Percentiles rank a stretch among this genome's conserved stretches.
These are phyloP conservation scores for Cercophora newfieldiana DNA, from an alignment of 495 filamentous ascomycete species.

Conservation along the genomic window DNA sequence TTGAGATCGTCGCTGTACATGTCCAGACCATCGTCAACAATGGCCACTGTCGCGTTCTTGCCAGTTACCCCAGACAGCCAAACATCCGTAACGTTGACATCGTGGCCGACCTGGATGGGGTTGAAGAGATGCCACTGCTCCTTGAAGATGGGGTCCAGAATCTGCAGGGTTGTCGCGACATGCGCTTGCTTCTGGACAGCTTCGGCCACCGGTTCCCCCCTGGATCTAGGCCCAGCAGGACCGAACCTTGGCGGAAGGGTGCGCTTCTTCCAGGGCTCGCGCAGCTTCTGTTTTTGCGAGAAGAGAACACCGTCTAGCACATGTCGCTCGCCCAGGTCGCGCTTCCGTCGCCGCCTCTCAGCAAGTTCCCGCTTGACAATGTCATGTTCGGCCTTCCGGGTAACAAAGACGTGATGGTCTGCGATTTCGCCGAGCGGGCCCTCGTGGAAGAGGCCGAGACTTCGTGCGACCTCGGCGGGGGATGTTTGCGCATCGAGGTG, in stretches of 20 bases:
- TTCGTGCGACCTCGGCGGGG: conserved; percentile 70
- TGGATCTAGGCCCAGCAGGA: conserved; percentile 19
- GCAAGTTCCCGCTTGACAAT: conserved; percentile 58
- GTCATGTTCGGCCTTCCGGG: conserved; percentile 63
- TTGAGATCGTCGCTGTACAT: conserved; percentile 96
- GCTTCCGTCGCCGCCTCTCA: conserved; percentile 61
- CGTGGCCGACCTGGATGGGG: conserved; percentile 75
- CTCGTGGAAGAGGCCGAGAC: conserved; percentile 77
- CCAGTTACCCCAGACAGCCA: conserved; percentile 95
- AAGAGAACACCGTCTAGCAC: conserved; percentile 72
- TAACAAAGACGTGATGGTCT: conserved; percentile 83
- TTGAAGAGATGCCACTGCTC: conserved; percentile 98
- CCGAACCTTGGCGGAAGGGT: conserved; percentile 46
- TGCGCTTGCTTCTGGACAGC: conserved; percentile 59
- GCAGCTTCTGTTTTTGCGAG: conserved; percentile 77
- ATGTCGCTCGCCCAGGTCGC: conserved; percentile 53
- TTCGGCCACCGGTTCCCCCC: conserved; percentile 40
- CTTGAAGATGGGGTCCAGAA: conserved; percentile 84
- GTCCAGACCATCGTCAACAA: conserved; percentile 94
- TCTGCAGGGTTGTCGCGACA: conserved; percentile 64
- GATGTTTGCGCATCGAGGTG: conserved; percentile 66
- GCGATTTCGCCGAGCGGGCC: conserved; percentile 77
- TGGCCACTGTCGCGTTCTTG: conserved; percentile 81
- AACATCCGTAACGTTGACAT: conserved; percentile 89
- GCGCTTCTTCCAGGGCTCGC: conserved; percentile 73